Base-by-base conservation (phyloP, 2,329 filamentous ascomycete species). In the Onygenales sp. region DNA sequence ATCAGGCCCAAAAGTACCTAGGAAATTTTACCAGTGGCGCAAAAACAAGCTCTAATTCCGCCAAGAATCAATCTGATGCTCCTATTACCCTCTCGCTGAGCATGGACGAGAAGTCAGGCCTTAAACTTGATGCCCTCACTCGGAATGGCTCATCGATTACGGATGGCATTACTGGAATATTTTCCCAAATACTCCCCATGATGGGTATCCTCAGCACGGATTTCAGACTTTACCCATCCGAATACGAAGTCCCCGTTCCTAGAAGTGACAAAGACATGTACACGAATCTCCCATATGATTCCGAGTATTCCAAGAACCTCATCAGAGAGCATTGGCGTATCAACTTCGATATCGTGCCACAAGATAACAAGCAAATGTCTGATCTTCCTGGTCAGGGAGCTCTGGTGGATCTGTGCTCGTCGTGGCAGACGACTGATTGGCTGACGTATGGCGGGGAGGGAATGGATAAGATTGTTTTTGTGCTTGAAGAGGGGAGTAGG, bases 351-450 rank as follows among this genome's bases (percentile, higher is more conserved):
- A 54, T 58, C 14, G 36, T 59, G 11, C 61, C 58, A 0, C 17
- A 56, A 6, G 56, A 56, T 27, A 54, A 54, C 31, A 48, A 42
- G 14, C 42, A 47, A 6, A 56, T 59, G 55, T 67, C 65, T 0
- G 65, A 69, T 32, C 57, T 72, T 2, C 66, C 68, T 0, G 62
- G 63, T 0, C 52, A 53, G 5, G 53, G 49, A 0, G 53, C 31
- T 4, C 37, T 67, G 10, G 52, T 53, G 1, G 54, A 61, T n/a
- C 60, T 61, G 14, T 70, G 67, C 40, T 31, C 61, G 1, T 57
- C 61, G 3, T 71, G 67, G 68, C 65, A 62, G 36, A 52, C 66
- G 4, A 62, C 61, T 0, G 66, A 70, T 36, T 72, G 65, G 66
- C 55, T 71, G 21, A 63, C 67, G 32, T 71, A 71, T 52, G 67